Evolutionary conservation across 2,329 filamentous ascomycete species (phyloP).

Genomic region (Sporothrix dimorphospora): DNA sequence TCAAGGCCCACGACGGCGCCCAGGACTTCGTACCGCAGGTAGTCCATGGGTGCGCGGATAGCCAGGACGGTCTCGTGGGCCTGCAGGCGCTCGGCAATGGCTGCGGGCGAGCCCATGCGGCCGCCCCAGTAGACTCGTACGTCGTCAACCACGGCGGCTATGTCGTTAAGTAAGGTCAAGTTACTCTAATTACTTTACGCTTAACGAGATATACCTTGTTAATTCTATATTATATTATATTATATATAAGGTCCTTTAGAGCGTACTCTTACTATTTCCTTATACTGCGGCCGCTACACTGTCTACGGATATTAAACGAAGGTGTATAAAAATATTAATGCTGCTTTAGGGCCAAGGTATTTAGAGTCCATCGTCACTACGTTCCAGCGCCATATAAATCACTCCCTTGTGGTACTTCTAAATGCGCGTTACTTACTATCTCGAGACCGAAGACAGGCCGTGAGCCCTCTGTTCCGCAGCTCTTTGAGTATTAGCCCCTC

Average conservation of each 20-base stretch:
- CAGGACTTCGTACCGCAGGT: not conserved
- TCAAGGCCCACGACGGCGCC: conserved; percentile 60
- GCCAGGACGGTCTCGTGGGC: not conserved
- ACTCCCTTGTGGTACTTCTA: not conserved
- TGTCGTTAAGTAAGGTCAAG: no score
- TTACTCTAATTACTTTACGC: no score
- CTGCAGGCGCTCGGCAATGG: not conserved
- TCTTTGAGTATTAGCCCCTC: not conserved
- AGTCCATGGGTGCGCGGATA: not conserved
- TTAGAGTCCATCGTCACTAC: not conserved
- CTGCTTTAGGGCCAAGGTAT: no score
- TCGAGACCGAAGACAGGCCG: not conserved
- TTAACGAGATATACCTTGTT: no score
- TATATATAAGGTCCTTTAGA: no score
- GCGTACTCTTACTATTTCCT: no score
- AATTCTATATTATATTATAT: no score
- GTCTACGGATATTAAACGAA: no score
- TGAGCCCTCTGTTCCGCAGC: not conserved
- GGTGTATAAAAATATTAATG: no score
- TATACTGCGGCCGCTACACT: no score
- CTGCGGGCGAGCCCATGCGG: not conserved
- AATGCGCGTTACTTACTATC: not conserved
- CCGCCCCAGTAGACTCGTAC: not conserved
- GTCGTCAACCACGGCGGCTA: not conserved
- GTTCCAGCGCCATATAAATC: not conserved